phyloP scores from a whole-genome alignment of 352 stramenopile genomes.

The Globisporangium canariense region DNA sequence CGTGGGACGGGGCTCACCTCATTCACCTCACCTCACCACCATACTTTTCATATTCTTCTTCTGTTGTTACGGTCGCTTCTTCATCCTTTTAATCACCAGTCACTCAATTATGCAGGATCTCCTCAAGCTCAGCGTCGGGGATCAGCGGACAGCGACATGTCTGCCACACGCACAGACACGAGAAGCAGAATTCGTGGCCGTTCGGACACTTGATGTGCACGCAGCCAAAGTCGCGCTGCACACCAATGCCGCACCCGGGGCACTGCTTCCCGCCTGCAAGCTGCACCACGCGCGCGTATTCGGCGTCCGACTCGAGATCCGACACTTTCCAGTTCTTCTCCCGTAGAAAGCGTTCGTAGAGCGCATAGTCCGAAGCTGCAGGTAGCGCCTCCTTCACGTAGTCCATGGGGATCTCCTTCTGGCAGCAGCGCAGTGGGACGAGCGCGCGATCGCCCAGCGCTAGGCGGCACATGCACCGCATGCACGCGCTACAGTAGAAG shows the following conservation, averaged over 20 bases:
- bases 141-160: conserved; percentile 59
- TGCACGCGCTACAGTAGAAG: conserved; percentile 49
- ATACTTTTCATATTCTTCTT: not conserved
- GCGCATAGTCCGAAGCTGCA: conserved; percentile 25
- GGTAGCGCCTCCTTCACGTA: conserved; percentile 44
- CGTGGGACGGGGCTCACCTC: not conserved
- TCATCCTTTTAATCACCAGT: not conserved
- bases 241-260: conserved; percentile 66
- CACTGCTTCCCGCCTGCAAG: conserved; percentile 63
- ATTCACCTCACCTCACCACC: not conserved
- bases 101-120: conserved; percentile 50
- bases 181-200: conserved; percentile 78
- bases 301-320: conserved; percentile 54
- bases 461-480: conserved; percentile 57
- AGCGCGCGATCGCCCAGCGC: conserved; percentile 57
- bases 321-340: conserved; percentile 60
- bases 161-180: conserved; percentile 49
- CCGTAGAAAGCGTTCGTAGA: conserved; percentile 41
- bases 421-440: conserved; percentile 66
- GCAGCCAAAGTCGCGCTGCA: conserved; percentile 70
- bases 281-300: conserved; percentile 50
- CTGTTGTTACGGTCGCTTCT: not conserved
- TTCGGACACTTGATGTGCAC: conserved; percentile 75
- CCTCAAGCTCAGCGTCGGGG: conserved; percentile 41
- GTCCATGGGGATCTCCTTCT: conserved; percentile 62